Percentiles rank a stretch among this genome's conserved stretches.
Conservation (phyloP, 2,329 filamentous ascomycete species). For the Pestalotiopsis sp. region DNA sequence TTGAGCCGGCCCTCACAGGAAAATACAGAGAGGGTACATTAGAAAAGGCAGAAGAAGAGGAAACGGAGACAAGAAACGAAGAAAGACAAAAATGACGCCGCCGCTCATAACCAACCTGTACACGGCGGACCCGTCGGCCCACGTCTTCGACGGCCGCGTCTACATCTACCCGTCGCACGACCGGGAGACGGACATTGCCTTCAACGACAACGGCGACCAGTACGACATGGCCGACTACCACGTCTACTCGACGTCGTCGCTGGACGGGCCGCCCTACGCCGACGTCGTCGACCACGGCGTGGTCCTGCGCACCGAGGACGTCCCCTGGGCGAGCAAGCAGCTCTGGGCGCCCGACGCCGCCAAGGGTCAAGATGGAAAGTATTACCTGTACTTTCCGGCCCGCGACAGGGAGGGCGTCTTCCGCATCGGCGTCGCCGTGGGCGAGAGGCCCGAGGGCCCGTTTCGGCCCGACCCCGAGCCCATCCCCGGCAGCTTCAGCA, state of each 20-base stretch:
- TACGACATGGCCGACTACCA: slow-evolving; percentile 87
- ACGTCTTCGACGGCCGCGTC: slow-evolving; percentile 74
- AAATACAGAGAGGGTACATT: too few relatives aligned
- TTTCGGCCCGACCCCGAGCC: slow-evolving; percentile 67
- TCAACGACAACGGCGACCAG: slow-evolving; percentile 85
- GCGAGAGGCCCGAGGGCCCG: slow-evolving; percentile 67
- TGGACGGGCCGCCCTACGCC: slow-evolving; percentile 52
- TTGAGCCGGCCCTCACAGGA: too few relatives aligned
- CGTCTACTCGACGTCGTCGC: slow-evolving; percentile 63
- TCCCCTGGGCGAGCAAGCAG: slow-evolving; percentile 79
- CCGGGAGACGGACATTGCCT: slow-evolving; percentile 71
- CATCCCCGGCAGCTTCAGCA: slow-evolving; percentile 73
- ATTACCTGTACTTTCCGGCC: slow-evolving; percentile 79
- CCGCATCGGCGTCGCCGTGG: slow-evolving; percentile 72
- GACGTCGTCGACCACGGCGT: slow-evolving; percentile 73
- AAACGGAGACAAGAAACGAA: neutral
- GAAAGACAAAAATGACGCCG: slow-evolving; percentile 43
- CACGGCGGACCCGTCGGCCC: slow-evolving; percentile 79
- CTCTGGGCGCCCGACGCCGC: slow-evolving; percentile 82
- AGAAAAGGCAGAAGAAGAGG: neutral
- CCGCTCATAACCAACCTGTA: slow-evolving; percentile 76
- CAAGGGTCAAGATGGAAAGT: slow-evolving; percentile 61
- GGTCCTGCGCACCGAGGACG: slow-evolving; percentile 64
- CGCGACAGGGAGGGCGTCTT: slow-evolving; percentile 71
- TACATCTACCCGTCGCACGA: slow-evolving; percentile 86